Conservation (phyloP, 495 filamentous ascomycete species). For the Penicillium bovifimosum region DNA sequence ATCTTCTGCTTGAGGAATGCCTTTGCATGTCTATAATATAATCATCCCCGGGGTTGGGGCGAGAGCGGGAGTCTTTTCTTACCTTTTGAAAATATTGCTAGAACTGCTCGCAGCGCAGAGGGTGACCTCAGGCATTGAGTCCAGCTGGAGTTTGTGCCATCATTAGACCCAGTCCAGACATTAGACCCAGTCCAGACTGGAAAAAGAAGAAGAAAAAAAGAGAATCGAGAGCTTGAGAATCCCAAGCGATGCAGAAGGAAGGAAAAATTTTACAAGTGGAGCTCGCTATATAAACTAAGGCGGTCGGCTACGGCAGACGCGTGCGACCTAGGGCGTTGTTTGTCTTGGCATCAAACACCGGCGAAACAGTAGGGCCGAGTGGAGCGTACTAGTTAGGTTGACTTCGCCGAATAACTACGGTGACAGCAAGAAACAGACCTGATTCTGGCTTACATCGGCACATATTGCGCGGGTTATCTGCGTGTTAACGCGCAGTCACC, state of each 20-base stretch:
- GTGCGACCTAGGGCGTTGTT: constrained; percentile 5
- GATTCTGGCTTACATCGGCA: no score
- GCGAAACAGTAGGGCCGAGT: background rate
- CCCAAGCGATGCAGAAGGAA: constrained; percentile 18
- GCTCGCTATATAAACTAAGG: constrained; percentile 21
- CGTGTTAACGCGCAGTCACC: no score
- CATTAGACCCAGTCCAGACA: constrained; percentile 11
- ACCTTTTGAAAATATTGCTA: constrained; percentile 47
- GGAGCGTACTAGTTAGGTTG: background rate
- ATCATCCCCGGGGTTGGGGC: constrained; percentile 55
- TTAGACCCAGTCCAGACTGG: constrained; percentile 10
- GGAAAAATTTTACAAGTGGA: constrained; percentile 40
- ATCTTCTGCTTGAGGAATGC: constrained; percentile 97
- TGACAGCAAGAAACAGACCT: background rate
- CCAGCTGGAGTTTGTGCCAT: background rate
- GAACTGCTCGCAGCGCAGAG: background rate
- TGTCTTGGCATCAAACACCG: constrained; percentile 9
- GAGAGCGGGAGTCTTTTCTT: constrained; percentile 25
- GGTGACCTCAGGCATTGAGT: background rate
- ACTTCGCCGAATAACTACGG: background rate
- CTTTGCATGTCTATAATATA: constrained; percentile 77
- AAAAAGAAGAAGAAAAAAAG: constrained; percentile 6
- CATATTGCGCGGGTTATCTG: no score
- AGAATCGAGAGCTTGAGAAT: constrained; percentile 14
- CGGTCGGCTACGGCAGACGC: constrained; percentile 13